A percentile compares a stretch with the other conserved stretches of the same genome.
Conservation (phyloP, 768 basidiomycete genomes). For the Clavaria fumosa region DNA sequence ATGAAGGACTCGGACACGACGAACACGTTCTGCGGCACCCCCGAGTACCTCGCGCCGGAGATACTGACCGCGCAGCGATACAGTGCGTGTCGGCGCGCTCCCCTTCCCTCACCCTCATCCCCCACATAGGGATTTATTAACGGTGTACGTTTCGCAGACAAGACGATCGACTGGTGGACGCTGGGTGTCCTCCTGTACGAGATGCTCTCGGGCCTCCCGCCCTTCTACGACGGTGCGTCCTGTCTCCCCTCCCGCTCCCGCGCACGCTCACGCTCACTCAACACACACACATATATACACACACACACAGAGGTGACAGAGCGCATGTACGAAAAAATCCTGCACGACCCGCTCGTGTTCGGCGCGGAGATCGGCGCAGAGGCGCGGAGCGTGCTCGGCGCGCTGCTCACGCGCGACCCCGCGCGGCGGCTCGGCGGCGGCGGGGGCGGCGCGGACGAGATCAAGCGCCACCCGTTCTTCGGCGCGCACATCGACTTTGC, state of each 20-base stretch:
- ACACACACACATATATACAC: too few relatives aligned
- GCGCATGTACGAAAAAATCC: slow-evolving; percentile 83
- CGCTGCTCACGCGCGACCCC: slow-evolving; percentile 80
- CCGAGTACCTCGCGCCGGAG: slow-evolving; percentile 87
- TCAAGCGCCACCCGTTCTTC: slow-evolving; percentile 91
- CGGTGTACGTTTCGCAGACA: slow-evolving; percentile 32
- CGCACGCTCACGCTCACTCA: too few relatives aligned
- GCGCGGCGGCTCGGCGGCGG: slow-evolving; percentile 69
- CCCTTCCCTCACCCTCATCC: too few relatives aligned
- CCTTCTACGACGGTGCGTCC: slow-evolving; percentile 86
- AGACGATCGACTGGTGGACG: slow-evolving; percentile 97
- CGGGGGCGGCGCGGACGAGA: slow-evolving; percentile 92
- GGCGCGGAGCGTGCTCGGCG: slow-evolving; percentile 73
- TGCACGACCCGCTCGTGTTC: slow-evolving; percentile 84
- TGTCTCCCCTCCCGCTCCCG: too few relatives aligned
- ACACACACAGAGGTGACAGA: too few relatives aligned
- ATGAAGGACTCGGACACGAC: slow-evolving; percentile 97
- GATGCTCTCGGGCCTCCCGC: slow-evolving; percentile 91
- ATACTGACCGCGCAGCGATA: slow-evolving; percentile 66
- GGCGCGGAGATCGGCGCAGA: slow-evolving; percentile 74
- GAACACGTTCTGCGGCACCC: slow-evolving; percentile 97
- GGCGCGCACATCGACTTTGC: slow-evolving; percentile 84
- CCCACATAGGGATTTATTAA: too few relatives aligned
- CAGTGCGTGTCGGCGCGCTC: too few relatives aligned
- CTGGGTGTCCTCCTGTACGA: slow-evolving; percentile 85